A percentile compares a stretch with the other conserved stretches of the same genome.
Evolutionary conservation across 108 stramenopile genomes (phyloP).

Genomic region (Nannochloropsis granulata): DNA sequence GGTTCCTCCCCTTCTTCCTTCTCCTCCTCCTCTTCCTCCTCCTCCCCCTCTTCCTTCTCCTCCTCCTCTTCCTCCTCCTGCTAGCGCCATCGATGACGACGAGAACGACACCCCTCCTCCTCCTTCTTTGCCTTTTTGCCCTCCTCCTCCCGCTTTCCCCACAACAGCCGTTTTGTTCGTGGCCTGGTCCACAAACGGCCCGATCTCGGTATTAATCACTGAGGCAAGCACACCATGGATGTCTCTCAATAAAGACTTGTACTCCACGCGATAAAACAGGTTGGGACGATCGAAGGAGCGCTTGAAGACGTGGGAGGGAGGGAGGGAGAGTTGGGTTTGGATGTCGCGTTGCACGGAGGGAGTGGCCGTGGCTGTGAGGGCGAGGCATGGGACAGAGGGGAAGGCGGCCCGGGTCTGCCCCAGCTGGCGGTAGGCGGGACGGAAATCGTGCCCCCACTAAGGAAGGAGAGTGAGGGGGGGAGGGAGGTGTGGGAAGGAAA

Average conservation of each 20-base stretch:
- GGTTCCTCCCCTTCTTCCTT: no score
- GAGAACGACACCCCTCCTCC: no score
- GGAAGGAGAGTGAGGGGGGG: slow-evolving; percentile 13
- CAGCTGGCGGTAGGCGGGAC: slow-evolving; percentile 49
- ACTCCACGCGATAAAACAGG: neutral
- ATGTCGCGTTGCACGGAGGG: slow-evolving; percentile 1
- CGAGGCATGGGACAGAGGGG: slow-evolving; percentile 23
- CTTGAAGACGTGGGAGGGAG: neutral
- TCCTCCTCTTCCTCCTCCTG: no score
- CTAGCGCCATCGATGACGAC: no score
- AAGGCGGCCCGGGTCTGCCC: slow-evolving; percentile 13
- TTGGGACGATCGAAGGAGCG: neutral
- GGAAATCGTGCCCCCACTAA: slow-evolving; percentile 96
- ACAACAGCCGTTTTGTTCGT: no score
- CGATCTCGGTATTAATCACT: neutral
- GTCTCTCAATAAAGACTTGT: neutral
- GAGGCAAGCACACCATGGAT: neutral
- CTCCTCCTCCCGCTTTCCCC: no score
- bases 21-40: no score
- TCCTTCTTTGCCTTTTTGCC: no score
- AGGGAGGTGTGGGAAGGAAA: no score
- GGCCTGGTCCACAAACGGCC: no score
- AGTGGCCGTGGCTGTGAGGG: slow-evolving; percentile 38
- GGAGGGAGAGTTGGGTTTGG: neutral
- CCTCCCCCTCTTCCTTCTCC: no score